These are phyloP conservation scores for Penicillium nordicum DNA, from an alignment of 2,329 filamentous ascomycete species.

Conservation along the genomic window DNA sequence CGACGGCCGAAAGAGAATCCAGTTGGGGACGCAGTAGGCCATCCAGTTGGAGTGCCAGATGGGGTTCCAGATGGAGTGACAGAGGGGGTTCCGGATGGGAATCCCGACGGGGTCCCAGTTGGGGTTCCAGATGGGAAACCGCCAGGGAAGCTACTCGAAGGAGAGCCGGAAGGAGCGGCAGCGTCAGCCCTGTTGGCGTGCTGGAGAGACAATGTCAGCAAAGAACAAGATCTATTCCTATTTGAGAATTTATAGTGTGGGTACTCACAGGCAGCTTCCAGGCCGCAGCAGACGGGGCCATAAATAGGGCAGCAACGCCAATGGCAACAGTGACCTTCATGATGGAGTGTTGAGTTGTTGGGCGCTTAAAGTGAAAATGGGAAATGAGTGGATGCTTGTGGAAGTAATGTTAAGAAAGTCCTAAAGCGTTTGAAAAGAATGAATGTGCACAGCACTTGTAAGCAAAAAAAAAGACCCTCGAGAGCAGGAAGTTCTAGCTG, in stretches of 20 bases:
- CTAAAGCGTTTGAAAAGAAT: constrained; percentile 15
- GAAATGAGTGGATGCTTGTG: constrained; percentile 15
- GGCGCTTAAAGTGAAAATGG: not conserved
- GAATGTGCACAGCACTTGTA: constrained; percentile 28
- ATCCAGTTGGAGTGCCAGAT: not conserved
- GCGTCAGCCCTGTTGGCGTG: constrained; percentile 1
- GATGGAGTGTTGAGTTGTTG: constrained; percentile 11
- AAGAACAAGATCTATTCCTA: not conserved
- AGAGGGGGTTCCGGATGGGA: not conserved
- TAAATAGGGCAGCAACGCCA: constrained; percentile 23
- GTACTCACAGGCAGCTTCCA: constrained; percentile 15
- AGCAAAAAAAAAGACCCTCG: constrained; percentile 10
- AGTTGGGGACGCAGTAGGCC: not conserved
- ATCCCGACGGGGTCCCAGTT: not conserved
- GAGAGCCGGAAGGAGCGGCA: constrained; percentile 8
- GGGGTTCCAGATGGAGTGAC: not conserved
- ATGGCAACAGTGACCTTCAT: constrained; percentile 31
- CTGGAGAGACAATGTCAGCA: constrained; percentile 2
- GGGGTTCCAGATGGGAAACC: constrained; percentile 3
- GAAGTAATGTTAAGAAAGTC: constrained; percentile 14
- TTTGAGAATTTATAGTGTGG: not conserved
- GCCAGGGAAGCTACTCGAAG: not conserved
- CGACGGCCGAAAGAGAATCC: not conserved
- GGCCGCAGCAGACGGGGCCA: constrained; percentile 23
- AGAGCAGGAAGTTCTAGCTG: not conserved